These are phyloP conservation scores for Cerioporus squamosus DNA, from an alignment of 1,284 basidiomycete species.

Conservation along the genomic window DNA sequence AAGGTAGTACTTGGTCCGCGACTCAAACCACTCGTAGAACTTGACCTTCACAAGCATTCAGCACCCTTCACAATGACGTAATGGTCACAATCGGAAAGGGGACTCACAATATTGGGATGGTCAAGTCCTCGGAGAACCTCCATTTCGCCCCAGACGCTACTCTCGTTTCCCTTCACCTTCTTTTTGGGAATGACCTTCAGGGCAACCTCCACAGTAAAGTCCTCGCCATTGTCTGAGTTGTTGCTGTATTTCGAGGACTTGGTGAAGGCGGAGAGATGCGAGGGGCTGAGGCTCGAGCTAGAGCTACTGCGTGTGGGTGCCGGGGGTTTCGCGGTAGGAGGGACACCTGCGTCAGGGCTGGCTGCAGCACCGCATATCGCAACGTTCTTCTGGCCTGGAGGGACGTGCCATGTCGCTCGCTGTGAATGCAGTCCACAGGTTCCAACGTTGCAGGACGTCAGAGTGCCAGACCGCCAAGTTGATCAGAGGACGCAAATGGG, in stretches of 20 bases:
- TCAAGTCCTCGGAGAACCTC: constrained; percentile 85
- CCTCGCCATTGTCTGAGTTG: constrained; percentile 12
- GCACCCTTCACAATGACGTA: neutral
- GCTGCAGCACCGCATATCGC: constrained; percentile 61
- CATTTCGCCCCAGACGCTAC: constrained; percentile 89
- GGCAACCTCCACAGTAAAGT: constrained; percentile 74
- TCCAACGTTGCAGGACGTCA: neutral
- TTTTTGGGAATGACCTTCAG: constrained; percentile 91
- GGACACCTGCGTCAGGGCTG: constrained; percentile 16
- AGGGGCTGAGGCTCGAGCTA: constrained; percentile 17
- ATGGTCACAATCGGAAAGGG: neutral
- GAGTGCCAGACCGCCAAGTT: neutral
- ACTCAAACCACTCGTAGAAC: constrained; percentile 94
- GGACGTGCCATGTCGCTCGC: constrained; percentile 77
- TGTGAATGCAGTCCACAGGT: constrained; percentile 30
- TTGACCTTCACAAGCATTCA: constrained; percentile 65
- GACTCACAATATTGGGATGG: constrained; percentile 86
- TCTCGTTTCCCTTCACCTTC: constrained; percentile 88
- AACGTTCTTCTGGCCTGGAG: constrained; percentile 56
- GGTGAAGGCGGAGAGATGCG: constrained; percentile 19
- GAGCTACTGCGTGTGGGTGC: constrained; percentile 25
- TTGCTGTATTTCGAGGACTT: constrained; percentile 13
- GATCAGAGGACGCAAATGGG: neutral
- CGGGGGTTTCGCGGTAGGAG: constrained; percentile 11
- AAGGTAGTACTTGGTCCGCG: constrained; percentile 88